Evolutionary conservation across 192 early-diverging fungal genomes (phyloP).

Genomic region (Radiomyces spectabilis): DNA sequence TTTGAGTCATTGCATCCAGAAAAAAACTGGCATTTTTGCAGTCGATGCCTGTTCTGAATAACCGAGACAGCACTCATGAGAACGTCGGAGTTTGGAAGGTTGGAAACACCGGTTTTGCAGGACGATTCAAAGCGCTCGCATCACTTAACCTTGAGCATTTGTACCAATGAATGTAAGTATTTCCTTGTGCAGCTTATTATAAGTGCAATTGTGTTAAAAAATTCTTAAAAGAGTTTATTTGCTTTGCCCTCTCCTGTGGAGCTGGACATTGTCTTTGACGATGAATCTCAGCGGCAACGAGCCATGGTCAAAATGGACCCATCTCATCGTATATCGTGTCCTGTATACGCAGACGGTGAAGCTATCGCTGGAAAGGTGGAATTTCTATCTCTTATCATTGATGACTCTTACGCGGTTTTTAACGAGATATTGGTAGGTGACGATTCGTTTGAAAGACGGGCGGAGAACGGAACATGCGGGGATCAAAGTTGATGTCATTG

Average conservation of each 20-base stretch:
- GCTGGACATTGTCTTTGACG: conserved; percentile 74
- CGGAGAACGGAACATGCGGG: conserved; percentile 95
- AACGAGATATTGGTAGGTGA: conserved; percentile 48
- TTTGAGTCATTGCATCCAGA: too few species aligned
- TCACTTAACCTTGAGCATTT: too few species aligned
- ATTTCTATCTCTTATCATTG: too few species aligned
- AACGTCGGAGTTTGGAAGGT: too few species aligned
- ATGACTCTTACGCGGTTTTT: conserved; percentile 11
- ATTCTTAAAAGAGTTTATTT: conserved; percentile 51
- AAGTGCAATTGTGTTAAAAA: too few species aligned
- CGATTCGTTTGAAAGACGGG: conserved; percentile 73
- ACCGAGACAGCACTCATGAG: too few species aligned
- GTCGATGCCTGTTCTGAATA: too few species aligned
- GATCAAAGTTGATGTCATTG: conserved; percentile 96
- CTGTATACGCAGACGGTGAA: conserved; percentile 95
- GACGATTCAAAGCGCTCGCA: too few species aligned
- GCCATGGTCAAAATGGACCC: conserved; percentile 90
- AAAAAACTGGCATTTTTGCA: too few species aligned
- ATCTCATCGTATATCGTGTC: conserved; percentile 82
- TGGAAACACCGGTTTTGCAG: too few species aligned
- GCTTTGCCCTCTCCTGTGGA: conserved; percentile 78
- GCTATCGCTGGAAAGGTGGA: conserved; percentile 83
- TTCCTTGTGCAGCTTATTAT: too few species aligned
- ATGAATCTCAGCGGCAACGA: conserved; percentile 81
- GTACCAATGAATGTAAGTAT: too few species aligned